phyloP scores from a whole-genome alignment of 2,329 filamentous ascomycete species.

The Samsoniella hepiali region DNA sequence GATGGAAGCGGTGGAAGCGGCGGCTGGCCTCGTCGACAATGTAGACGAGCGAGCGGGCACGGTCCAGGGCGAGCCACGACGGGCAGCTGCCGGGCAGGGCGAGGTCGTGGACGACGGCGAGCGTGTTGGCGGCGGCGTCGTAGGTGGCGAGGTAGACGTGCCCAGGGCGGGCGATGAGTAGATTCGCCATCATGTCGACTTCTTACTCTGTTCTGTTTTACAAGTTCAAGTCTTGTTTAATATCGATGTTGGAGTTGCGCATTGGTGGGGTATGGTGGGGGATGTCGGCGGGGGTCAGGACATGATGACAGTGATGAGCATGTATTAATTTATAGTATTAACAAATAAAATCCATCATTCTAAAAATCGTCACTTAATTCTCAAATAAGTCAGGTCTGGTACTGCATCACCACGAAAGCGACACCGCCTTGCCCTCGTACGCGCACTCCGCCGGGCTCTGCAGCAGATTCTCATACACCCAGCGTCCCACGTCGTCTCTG shows the following conservation, averaged over 20 bases:
- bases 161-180: constrained; percentile 41
- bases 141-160: constrained; percentile 42
- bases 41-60: constrained; percentile 38
- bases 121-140: constrained; percentile 33
- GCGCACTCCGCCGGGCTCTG: constrained; percentile 16
- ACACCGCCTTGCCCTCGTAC: constrained; percentile 31
- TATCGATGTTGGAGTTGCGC: not conserved
- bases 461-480: constrained; percentile 39
- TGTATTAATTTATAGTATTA: not conserved
- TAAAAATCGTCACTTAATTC: constrained; percentile 4
- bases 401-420: constrained; percentile 28
- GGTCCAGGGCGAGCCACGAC: constrained; percentile 45
- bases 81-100: constrained; percentile 36
- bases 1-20: constrained; percentile 38
- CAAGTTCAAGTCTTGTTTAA: not conserved
- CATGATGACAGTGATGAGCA: not conserved
- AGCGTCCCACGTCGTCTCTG: constrained; percentile 40
- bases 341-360: not conserved
- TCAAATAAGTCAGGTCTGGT: constrained; percentile 14
- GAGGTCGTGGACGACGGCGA: constrained; percentile 35
- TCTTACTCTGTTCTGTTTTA: too few relatives aligned
- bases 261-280: not conserved
- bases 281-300: not conserved
- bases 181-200: constrained; percentile 22
- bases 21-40: constrained; percentile 46